These are phyloP conservation scores for Solanum pinnatisectum DNA, from an alignment of 257 asterid species.

Conservation along the genomic window DNA sequence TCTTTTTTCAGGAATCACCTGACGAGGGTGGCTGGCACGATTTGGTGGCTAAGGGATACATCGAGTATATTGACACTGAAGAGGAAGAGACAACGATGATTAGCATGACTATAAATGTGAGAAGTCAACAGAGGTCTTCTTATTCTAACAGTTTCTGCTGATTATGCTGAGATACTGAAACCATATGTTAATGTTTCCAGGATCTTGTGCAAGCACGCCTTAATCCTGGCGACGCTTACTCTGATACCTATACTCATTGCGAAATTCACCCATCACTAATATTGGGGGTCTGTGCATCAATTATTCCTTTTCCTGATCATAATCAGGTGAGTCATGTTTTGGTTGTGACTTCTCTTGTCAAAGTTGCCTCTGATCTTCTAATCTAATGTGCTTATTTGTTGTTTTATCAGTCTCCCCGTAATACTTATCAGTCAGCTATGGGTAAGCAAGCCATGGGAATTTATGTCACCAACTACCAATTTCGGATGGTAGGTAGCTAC, in stretches of 20 bases:
- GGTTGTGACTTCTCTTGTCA: not conserved
- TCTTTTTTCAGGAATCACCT: conserved; percentile 56
- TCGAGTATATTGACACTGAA: conserved; percentile 89
- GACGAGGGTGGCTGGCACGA: conserved; percentile 97
- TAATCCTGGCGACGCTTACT: conserved; percentile 75
- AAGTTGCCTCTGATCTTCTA: not conserved
- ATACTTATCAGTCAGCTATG: conserved; percentile 98
- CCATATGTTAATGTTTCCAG: conserved; percentile 22
- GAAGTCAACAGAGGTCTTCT: conserved; percentile 4
- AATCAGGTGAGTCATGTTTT: conserved; percentile 53
- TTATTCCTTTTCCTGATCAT: conserved; percentile 98
- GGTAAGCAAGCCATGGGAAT: conserved; percentile 99
- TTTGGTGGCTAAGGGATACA: conserved; percentile 76
- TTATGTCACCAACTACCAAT: conserved; percentile 92
- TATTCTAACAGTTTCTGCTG: not conserved
- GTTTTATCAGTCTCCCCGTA: conserved; percentile 86
- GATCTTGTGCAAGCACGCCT: conserved; percentile 73
- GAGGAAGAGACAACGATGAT: conserved; percentile 99
- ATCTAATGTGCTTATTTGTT: conserved; percentile 10
- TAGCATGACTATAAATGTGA: conserved; percentile 90
- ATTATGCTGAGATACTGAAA: conserved; percentile 13
- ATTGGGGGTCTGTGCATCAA: conserved; percentile 97
- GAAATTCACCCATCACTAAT: conserved; percentile 96
- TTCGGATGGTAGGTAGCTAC: conserved; percentile 69
- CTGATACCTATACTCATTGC: conserved; percentile 89